Evolutionary conservation across 345 rosid species (phyloP), one percentile per base, ranked within the genome.

Genomic region (Mallotus nudiflorus): DNA sequence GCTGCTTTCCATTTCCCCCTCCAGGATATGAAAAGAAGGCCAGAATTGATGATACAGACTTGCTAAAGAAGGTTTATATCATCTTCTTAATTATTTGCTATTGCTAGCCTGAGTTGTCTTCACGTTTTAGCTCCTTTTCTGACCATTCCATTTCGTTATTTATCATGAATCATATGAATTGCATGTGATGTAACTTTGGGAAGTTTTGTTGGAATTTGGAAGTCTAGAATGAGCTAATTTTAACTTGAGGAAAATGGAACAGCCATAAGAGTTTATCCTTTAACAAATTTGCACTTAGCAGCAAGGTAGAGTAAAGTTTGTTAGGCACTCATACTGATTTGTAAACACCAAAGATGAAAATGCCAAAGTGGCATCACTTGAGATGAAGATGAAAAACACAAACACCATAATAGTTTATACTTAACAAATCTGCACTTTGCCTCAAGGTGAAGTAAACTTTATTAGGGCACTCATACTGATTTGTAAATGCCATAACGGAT

Each of bases 1-100:
- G 98, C 82, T 92, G 99, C 91, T 95, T 95, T 80, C 97, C 98
- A 13, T 92, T 95, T 76, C 97, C 97, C 24, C 99, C 98, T 24
- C 94, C 97, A 50, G 99, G 99, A 83, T 95, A 92, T 83, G 94
- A 82, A 82, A 90, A 87, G 93, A 87, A 90, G 90, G 74, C 84
- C 73, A 80, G 78, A 66, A 73, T 79, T 50, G 85, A 87, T 31
- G 87, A 79, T 40, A 53, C 77, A 12, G 94, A 87, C 85, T 66
- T 84, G 37, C 81, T 89, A 51, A 77, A 82, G 69, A 89, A 92
- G 99, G 99, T 95, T 71, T 25, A 28, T 27, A 59, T 59, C 33
- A 37, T 46, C 27, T 42, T 53, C 45, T 56, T 52, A 25, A 37
- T 58, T 27, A 40, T 37, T 45, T 35, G 44, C 66, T 51, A 31